Base-by-base conservation (phyloP, 73 alveolate species). In the Symbiodinium natans region DNA sequence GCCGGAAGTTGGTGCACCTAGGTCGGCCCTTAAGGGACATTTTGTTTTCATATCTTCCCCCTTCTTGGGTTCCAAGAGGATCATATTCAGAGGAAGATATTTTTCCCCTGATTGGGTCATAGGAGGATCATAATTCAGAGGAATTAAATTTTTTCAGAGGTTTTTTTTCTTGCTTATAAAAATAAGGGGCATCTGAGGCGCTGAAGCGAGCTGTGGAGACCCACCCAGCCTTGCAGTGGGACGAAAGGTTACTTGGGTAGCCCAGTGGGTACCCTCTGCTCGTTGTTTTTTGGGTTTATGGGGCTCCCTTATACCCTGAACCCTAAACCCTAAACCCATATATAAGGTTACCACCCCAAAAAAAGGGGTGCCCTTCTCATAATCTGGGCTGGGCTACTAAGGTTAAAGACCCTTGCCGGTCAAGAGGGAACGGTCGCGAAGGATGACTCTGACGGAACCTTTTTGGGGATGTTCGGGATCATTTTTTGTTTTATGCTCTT, bases 181-280 rank as follows among this genome's bases (percentile, higher is more conserved):
- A n/a, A n/a, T 48, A 48, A 8, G 63, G 17, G 63, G 8, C 63
- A 48, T 48, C 8, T 48, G 63, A 48, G 63, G 8, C 63, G 63
- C 42, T 74, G 84, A 31, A 33, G 42, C 84, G 84, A 15, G 84
- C 84, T 33, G 84, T 74, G 31, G 84, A 74, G 84, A 41, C 29
- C 1, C 84, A 74, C 42, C 84, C 84, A 23, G 84, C 84, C 31
- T 43, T 74, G 13, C 84, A 74, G 84, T 74, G 84, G 84, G 84
- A 74, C 25, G 42, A 74, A 13, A 41, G 84, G n/a, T 17, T 48
- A 48, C 63, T 10, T 17, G 8, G 17, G 63, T 17, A 17, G 63
- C 23, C 63, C 63, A 48, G 63, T 8, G 17, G 63, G 63, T 17
- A 48, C n/a, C n/a, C 63, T 8, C 63, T 48, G 63, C 17, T 17